phyloP scores from a whole-genome alignment of 148 eudicot genomes.

The Arctostaphylos glauca region DNA sequence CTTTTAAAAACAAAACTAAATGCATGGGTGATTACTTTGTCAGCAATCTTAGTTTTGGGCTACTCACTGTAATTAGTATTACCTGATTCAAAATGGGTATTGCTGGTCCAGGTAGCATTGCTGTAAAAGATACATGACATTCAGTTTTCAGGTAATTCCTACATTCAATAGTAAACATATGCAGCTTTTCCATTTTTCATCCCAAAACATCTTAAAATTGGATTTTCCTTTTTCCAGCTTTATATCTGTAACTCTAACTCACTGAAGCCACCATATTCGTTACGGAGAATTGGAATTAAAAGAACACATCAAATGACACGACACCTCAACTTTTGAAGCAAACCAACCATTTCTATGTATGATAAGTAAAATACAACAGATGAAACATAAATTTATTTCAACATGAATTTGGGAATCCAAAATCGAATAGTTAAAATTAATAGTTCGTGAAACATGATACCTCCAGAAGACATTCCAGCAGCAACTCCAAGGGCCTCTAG shows the following conservation, averaged over 20 bases:
- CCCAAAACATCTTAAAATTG: neutral
- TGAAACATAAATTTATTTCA: constrained; percentile 1
- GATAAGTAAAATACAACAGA: neutral
- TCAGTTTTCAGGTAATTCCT: constrained; percentile 15
- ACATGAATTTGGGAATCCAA: neutral
- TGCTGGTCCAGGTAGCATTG: constrained; percentile 95
- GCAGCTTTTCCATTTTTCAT: constrained; percentile 6
- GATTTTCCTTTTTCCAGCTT: constrained; percentile 6
- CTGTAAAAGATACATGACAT: constrained; percentile 46
- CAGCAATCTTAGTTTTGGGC: neutral
- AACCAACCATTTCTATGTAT: constrained; percentile 1
- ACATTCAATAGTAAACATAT: neutral
- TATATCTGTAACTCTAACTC: neutral
- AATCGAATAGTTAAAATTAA: neutral
- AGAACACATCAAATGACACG: neutral
- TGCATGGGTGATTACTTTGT: neutral
- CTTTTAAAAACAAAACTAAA: neutral
- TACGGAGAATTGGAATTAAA: neutral
- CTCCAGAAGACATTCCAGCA: constrained; percentile 75
- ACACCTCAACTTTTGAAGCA: neutral
- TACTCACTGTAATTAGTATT: constrained; percentile 7
- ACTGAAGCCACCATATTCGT: constrained; percentile 13
- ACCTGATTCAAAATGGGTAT: constrained; percentile 85
- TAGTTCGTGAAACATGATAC: constrained; percentile 48
- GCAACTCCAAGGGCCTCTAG: constrained; percentile 84